Base-by-base conservation (phyloP, 140 eudicot species). In the Oenanthe javanica region DNA sequence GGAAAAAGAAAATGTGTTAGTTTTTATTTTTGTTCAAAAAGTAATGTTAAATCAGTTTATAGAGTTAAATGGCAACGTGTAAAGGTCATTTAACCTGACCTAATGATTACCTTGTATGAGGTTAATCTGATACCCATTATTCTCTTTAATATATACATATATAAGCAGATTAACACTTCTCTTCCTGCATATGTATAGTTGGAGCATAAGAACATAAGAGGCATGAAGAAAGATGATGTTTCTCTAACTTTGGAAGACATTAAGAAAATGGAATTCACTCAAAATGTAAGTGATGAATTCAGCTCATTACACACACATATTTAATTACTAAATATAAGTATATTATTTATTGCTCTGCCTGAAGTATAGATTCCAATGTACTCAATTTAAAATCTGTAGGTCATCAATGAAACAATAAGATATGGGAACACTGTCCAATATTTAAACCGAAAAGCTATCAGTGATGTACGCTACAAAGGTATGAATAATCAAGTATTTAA, bases 341-440 rank as follows among this genome's bases (percentile, higher is more conserved):
- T 36, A 36, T 36, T 36, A 36, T 36, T 36, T 36, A 36, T 36
- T 36, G 40, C 40, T 36, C 40, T 36, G 40, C 40, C 57, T 51
- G 57, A 5, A 51, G 57, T 51, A 51, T 51, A 51, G 57, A 14
- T 51, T 51, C 16, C 50, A 47, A 47, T 47, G 50, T 47, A 51
- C 57, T 51, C 5, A 51, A 14, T 51, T 51, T 14, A 51, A 13
- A 2, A 59, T 59, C 66, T 83, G 72, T 78, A 91, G 97, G 92
- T 91, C 77, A 89, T 91, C 81, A 91, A 84, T 82, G 97, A 91
- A 85, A 89, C 94, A 81, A 88, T 91, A 77, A 89, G 97, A 86
- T 88, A 72, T 82, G 97, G 97, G 71, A 91, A 91, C 85, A 82
- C 90, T 83, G 97, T 91, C 84, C 90, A 91, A 87, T 89, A 89